phyloP scores from a whole-genome alignment of 495 filamentous ascomycete species.

The Daldinia vernicosa region DNA sequence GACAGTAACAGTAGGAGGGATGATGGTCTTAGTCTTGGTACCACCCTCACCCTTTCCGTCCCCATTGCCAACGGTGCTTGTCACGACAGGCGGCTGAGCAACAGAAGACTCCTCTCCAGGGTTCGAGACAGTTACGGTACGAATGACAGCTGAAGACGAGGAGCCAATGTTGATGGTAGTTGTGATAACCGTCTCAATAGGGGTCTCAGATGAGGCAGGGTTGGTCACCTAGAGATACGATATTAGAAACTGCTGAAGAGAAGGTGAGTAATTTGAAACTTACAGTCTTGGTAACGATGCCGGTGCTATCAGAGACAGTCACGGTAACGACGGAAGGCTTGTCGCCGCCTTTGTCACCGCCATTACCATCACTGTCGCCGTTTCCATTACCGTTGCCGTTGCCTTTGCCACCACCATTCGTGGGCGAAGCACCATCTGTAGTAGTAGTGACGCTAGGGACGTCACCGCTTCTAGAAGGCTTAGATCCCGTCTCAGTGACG shows the following conservation, averaged over 20 bases:
- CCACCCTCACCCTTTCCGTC: background rate
- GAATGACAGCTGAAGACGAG: conserved; percentile 18
- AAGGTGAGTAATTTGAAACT: background rate
- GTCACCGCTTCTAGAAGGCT: background rate
- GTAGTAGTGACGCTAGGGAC: background rate
- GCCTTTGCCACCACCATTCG: background rate
- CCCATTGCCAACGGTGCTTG: conserved; percentile 29
- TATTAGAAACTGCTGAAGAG: conserved; percentile 4
- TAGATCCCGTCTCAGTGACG: background rate
- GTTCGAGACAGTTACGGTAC: conserved; percentile 19
- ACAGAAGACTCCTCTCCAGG: background rate
- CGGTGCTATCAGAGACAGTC: conserved; percentile 21
- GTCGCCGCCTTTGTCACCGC: background rate
- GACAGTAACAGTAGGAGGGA: conserved; percentile 9
- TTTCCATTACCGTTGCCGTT: background rate
- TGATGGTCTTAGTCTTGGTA: conserved; percentile 5
- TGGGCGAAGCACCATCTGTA: background rate
- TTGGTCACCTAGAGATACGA: background rate
- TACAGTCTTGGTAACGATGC: conserved; percentile 27
- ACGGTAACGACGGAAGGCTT: conserved; percentile 22
- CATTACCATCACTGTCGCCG: background rate
- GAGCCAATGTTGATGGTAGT: conserved; percentile 14
- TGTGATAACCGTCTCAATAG: conserved; percentile 27
- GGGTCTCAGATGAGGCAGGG: background rate
- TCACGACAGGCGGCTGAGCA: conserved; percentile 15